These are phyloP conservation scores for Lasiodiplodia theobromae DNA, from an alignment of 2,329 filamentous ascomycete genomes.

Conservation along the genomic window DNA sequence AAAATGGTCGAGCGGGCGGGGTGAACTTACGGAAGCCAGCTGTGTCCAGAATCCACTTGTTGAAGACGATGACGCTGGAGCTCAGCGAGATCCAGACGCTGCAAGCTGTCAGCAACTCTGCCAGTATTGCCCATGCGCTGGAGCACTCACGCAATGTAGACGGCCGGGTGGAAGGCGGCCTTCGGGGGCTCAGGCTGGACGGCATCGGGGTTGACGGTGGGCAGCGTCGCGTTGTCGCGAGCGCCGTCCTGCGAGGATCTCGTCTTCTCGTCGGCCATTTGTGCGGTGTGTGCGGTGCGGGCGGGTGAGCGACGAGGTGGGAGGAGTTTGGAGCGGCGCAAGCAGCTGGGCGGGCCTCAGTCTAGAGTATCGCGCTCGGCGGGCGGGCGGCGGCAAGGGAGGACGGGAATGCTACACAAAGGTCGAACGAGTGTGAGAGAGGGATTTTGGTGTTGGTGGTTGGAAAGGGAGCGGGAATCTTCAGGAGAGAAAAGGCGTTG, in stretches of 20 bases:
- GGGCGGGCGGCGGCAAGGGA: conserved; percentile 31
- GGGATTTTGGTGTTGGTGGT: conserved; percentile 32
- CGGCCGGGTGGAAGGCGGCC: conserved; percentile 74
- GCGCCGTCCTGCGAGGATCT: conserved; percentile 80
- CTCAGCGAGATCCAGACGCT: conserved; percentile 93
- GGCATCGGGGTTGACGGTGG: conserved; percentile 77
- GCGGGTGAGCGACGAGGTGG: conserved; percentile 13
- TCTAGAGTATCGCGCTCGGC: conserved; percentile 9
- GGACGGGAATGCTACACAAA: conserved; percentile 30
- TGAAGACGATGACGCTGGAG: conserved; percentile 96
- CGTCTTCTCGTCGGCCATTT: conserved; percentile 72
- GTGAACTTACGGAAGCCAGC: conserved; percentile 76
- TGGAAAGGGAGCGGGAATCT: conserved; percentile 27
- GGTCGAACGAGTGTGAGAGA: conserved; percentile 32
- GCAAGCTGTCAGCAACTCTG: conserved; percentile 31
- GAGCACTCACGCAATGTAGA: conserved; percentile 74
- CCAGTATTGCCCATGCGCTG: conserved; percentile 48
- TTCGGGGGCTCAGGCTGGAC: conserved; percentile 75
- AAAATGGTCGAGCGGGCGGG: conserved; percentile 1
- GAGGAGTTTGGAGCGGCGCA: conserved; percentile 30
- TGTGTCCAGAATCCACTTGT: conserved; percentile 96
- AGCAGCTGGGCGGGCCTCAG: conserved; percentile 16
- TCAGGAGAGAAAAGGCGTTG: conserved; percentile 29
- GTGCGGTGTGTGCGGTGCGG: conserved; percentile 64
- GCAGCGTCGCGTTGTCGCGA: conserved; percentile 72